Percentiles rank a stretch among this genome's conserved stretches.
These are phyloP conservation scores for Cymbopogon citratus DNA, from an alignment of 176 grass and related monocot genomes.

Conservation along the genomic window DNA sequence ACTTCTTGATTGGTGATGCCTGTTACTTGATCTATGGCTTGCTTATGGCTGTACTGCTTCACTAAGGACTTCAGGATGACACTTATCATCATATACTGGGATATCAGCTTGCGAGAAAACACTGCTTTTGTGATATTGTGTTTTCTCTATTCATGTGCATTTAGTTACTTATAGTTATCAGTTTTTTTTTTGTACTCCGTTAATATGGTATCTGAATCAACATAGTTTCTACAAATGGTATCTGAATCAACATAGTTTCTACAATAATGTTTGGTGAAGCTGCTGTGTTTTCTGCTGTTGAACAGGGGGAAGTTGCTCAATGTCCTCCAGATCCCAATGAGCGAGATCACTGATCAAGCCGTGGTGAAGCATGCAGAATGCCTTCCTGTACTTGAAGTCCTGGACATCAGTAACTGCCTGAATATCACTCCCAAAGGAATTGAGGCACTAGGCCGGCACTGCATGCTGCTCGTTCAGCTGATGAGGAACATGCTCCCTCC, in stretches of 20 bases:
- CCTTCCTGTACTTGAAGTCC: conserved; percentile 30
- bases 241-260: neutral
- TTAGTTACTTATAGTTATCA: neutral
- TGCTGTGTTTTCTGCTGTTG: neutral
- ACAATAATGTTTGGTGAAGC: neutral
- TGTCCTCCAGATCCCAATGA: conserved; percentile 59
- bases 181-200: neutral
- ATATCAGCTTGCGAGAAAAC: neutral
- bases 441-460: conserved; percentile 38
- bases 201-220: neutral
- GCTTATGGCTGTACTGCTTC: neutral
- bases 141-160: neutral
- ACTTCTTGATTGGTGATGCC: neutral
- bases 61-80: neutral
- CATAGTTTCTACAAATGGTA: neutral
- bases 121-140: neutral
- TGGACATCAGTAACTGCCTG: conserved; percentile 51
- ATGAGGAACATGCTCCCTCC: conserved; percentile 62
- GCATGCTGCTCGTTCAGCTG: conserved; percentile 42
- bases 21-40: neutral
- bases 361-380: conserved; percentile 30
- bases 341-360: conserved; percentile 36
- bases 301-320: conserved; percentile 38
- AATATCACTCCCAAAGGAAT: conserved; percentile 48
- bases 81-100: too few relatives aligned